Base-by-base conservation (phyloP, 2,329 filamentous ascomycete species). In the Botrytis squamosa region DNA sequence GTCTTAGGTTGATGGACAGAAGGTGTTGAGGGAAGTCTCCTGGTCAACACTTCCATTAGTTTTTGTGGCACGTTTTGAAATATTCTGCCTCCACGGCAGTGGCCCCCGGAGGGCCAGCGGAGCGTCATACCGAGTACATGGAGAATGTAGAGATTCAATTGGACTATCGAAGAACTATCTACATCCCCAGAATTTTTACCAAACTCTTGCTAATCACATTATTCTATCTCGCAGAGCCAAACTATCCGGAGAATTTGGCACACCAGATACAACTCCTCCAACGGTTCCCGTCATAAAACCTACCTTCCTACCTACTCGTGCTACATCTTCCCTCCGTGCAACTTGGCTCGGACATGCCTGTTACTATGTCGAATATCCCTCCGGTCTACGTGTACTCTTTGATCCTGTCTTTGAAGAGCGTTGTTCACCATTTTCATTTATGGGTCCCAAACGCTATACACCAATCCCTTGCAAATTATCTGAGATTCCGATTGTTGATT, bases 261-360 rank as follows among this genome's bases (percentile, higher is more conserved):
- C 38, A 9, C 90, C 90, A 20, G 87, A 91, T 76, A 91, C 88
- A 1, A 88, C 86, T 2, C 87, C 88, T 10, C 89, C 89, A 3
- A 90, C 88, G 0, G 88, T 92, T 3, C 83, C 87, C 4, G 86
- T 92, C n/a, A 85, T 82, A 44, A 86, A 85, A 69, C 90, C 90
- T 2, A 80, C 82, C 25, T 92, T 92, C 80, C 85, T 91, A 55
- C 82, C 86, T 3, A 84, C 83, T 18, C 85, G 90, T 70, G 81
- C 86, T 22, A 77, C 77, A 10, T 73, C 77, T 3, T 90, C 88
- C 59, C 87, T 98, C 38, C 90, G 94, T 71, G 93, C 95, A 49
- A 98, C 95, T 59, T 98, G 95, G 95, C 89, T 98, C 3, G 95
- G 95, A 52, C 95, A 98, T 82, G 95, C 95, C 5, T 97, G 94